Conservation (phyloP, 208 protist genomes). For the Naegleria fowleri region DNA sequence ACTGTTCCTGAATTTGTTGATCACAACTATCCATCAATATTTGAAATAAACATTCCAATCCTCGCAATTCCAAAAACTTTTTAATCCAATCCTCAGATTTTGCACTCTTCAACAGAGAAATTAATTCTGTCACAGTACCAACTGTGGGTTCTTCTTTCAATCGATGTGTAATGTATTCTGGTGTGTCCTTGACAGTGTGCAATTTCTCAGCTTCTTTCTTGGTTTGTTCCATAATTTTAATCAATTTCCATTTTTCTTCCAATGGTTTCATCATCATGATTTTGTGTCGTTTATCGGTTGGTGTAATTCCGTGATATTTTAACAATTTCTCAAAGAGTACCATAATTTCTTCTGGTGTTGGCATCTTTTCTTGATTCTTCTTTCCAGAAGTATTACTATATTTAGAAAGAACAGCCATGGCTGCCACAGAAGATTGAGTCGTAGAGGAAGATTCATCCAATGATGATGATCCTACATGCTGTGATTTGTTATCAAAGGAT, state of each 20-base stretch:
- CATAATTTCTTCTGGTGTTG: conserved; percentile 5
- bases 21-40: not conserved
- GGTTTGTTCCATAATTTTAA: not conserved
- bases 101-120: not conserved
- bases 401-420: not conserved
- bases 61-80: conserved; percentile 7
- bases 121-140: not conserved
- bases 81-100: conserved; percentile 10
- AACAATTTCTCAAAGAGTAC: not conserved
- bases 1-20: not conserved
- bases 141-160: conserved; percentile 8
- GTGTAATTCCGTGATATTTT: not conserved
- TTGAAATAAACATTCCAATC: not conserved
- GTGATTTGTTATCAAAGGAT: too few relatives aligned
- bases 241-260: conserved; percentile 25
- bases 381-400: not conserved
- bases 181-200: not conserved
- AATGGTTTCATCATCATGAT: not conserved
- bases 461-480: too few relatives aligned
- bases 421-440: not conserved
- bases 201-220: not conserved
- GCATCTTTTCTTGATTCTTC: not conserved
- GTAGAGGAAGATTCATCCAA: too few relatives aligned
- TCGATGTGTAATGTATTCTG: not conserved
- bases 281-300: not conserved